Base-by-base conservation (phyloP, 768 basidiomycete species). In the Naganishia vaughanmartiniae region DNA sequence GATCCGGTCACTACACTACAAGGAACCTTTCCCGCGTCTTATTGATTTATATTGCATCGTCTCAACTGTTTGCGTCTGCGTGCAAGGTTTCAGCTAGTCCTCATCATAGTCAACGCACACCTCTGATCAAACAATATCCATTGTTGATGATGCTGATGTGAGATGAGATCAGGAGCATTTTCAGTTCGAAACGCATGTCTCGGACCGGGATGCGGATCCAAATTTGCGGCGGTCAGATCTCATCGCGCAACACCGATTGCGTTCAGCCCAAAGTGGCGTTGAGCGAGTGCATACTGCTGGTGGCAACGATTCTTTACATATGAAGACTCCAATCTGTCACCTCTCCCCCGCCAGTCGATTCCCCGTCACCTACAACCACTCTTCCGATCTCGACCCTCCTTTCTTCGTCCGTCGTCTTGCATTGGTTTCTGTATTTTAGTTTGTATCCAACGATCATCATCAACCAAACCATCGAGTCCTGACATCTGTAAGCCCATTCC, bases 141-240 rank as follows among this genome's bases (percentile, higher is more conserved):
- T n/a, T n/a, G n/a, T n/a, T n/a, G n/a, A n/a, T n/a, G n/a, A n/a
- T 12, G 36, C 12, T 36, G 12, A 36, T 5, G 36, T 36, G 36
- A 36, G 12, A 36, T 5, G 5, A 6, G 36, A 36, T 36, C 6
- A 36, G 12, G 6, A 36, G 5, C 36, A 36, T 36, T 36, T 36
- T 19, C n/a, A n/a, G 17, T 15, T 17, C 46, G 46, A 51, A 51
- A 51, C 48, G 24, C n/a, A n/a, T 51, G 48, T 51, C 48, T 51
- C 48, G 48, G 48, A 51, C n/a, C 48, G 48, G 48, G 48, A 51
- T 51, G 48, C 48, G 48, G 24, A 51, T n/a, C 48, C 19, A 51
- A 51, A 26, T n/a, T 24, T 21, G 48, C 9, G 17, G 21, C 12
- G 48, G 48, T 51, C n/a, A 51, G 48, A 51, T 51, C 48, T 26